Evolutionary conservation across 2,329 filamentous ascomycete species (phyloP), one percentile per base, ranked within the genome.

Genomic region (Plectosphaerella cucumerina): DNA sequence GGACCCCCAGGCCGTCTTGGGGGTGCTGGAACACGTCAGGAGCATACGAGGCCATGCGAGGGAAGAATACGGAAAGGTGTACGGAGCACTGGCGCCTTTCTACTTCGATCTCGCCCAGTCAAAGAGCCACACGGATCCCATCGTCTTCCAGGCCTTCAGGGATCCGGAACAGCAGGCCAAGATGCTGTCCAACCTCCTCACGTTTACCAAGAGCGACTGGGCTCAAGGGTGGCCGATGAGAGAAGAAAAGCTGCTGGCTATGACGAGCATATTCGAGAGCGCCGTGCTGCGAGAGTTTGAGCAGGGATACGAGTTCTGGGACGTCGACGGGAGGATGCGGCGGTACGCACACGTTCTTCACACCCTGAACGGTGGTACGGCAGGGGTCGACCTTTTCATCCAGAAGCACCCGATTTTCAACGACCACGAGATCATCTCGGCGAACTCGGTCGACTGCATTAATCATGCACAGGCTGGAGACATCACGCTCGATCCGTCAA

Each of bases 261-360:
- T 95, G 80, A 82, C 86, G 57, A 80, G 80, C 35, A 85, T 94
- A 53, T 99, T 99, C 61, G 93, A 97, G 70, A 91, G 86, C 51
- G 91, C 92, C 4, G 92, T 95, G 4, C 72, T 97, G 48, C 82
- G 88, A 46, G 94, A 99, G 66, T 99, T 99, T 59, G 89, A 95
- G 68, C 88, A 94, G 62, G 94, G 90, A 4, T 96, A 95, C 58
- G 90, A 94, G 65, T 85, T 84, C 42, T 89, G 87, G 72, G 93
- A 99, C 65, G 84, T 95, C 49, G 88, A 96, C 57, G 91, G 90
- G 2, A 80, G 85, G 49, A 97, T 97, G 93, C 84, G 81, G 59
- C 83, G 88, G 62, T 97, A 96, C 68, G 92, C 92, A 2, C 84
- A 90, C 59, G 91, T 99, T 15, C 72, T 99, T 51, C 84, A 89